Evolutionary conservation across 31 red algal genomes (phyloP).

Genomic region (Endocladia muricata): DNA sequence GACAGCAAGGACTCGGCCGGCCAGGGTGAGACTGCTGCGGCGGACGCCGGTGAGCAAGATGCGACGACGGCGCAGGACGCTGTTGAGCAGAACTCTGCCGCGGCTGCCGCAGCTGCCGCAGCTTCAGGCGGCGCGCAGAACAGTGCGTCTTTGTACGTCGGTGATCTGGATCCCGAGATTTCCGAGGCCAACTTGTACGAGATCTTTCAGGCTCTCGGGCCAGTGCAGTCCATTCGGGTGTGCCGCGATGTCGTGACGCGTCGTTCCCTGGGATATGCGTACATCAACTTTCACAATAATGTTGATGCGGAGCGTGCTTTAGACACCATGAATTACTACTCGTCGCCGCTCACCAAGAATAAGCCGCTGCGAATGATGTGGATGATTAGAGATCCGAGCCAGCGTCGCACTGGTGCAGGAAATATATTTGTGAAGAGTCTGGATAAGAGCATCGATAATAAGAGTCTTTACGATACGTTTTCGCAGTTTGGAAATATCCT

Average conservation of each 20-base stretch:
- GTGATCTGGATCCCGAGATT: conserved; percentile 94
- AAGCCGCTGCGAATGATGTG: conserved; percentile 99
- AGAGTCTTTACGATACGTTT: conserved; percentile 95
- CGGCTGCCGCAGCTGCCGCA: background rate
- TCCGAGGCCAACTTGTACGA: conserved; percentile 88
- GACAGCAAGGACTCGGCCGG: background rate
- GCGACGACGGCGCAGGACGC: background rate
- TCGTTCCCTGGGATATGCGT: conserved; percentile 91
- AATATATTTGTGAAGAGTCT: conserved; percentile 99
- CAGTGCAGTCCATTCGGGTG: conserved; percentile 87
- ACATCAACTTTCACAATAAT: conserved; percentile 97
- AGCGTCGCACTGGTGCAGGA: conserved; percentile 74
- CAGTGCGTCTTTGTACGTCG: conserved; percentile 88
- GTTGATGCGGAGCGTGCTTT: conserved; percentile 96
- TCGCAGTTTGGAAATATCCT: conserved; percentile 96
- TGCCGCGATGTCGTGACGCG: conserved; percentile 95
- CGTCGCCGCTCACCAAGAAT: conserved; percentile 83
- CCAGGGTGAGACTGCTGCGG: background rate
- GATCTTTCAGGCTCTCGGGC: conserved; percentile 96
- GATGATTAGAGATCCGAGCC: conserved; percentile 89
- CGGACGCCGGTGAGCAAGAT: background rate
- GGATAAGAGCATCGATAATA: conserved; percentile 96
- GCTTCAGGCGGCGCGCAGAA: conserved; percentile 29
- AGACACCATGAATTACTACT: conserved; percentile 97
- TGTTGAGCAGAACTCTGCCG: too few species aligned